phyloP scores from a whole-genome alignment of 345 rosid genomes.

The Orychophragmus violaceus region DNA sequence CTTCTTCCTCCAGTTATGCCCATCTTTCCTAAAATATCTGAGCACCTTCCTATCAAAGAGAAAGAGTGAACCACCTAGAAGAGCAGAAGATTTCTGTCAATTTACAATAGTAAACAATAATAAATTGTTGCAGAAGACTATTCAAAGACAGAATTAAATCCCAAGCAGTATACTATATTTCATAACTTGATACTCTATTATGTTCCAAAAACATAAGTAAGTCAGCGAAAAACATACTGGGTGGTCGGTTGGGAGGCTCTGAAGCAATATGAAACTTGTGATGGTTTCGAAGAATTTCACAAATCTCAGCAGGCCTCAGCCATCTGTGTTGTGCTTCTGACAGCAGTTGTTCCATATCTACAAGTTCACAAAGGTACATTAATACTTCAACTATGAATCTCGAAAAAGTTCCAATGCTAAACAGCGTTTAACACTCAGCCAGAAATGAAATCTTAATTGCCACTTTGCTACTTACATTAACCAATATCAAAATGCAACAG shows the following conservation, averaged over 20 bases:
- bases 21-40: constrained; percentile 86
- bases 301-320: constrained; percentile 95
- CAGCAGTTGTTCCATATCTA: constrained; percentile 40
- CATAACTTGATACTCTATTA: no score
- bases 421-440: neutral
- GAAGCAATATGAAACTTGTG: constrained; percentile 68
- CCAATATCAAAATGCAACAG: constrained; percentile 1
- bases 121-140: no score
- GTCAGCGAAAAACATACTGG: constrained; percentile 69
- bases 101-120: neutral
- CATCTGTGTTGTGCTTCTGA: constrained; percentile 86
- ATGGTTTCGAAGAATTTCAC: constrained; percentile 82
- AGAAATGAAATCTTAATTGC: no score
- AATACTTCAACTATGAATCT: no score
- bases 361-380: constrained; percentile 4
- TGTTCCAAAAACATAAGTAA: no score
- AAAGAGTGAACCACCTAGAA: constrained; percentile 78
- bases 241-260: constrained; percentile 73
- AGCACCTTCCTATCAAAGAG: constrained; percentile 81
- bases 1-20: constrained; percentile 91
- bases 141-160: no score
- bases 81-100: constrained; percentile 19
- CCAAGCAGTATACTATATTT: no score
- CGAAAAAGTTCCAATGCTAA: no score
- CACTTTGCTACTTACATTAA: neutral